Evolutionary conservation across 2,329 filamentous ascomycete species (phyloP).

Genomic region (Apiospora malaysiana): DNA sequence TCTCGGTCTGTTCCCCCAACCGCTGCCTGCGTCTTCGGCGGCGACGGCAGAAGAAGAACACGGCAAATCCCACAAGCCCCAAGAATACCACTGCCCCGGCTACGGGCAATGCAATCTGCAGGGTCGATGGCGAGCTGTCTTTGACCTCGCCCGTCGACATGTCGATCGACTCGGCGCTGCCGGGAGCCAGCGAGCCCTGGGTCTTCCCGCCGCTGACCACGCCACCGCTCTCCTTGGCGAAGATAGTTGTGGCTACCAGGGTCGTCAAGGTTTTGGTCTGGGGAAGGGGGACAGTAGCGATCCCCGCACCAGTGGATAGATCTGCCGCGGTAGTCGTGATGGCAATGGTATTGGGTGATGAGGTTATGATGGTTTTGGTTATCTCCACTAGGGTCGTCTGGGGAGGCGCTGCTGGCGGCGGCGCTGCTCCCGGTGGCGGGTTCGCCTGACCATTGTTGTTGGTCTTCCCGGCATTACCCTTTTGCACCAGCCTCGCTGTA

Average conservation of each 20-base stretch:
- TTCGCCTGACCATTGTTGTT: not conserved
- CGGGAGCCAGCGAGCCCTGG: not conserved
- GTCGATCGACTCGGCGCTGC: not conserved
- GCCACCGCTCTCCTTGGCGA: not conserved
- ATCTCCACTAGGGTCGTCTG: not conserved
- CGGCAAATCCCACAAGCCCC: not conserved
- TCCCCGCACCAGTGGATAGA: not conserved
- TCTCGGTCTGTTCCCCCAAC: not conserved
- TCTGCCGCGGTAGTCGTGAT: not conserved
- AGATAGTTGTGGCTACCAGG: not conserved
- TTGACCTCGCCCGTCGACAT: not conserved
- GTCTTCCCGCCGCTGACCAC: not conserved
- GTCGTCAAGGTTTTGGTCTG: not conserved
- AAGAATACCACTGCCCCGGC: not conserved
- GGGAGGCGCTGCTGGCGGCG: not conserved
- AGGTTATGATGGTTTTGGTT: not conserved
- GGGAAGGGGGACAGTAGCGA: not conserved
- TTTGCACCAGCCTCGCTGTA: not conserved
- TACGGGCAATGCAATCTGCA: not conserved
- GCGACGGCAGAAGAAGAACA: slow-evolving; percentile 12
- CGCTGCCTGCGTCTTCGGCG: not conserved
- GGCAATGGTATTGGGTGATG: not conserved
- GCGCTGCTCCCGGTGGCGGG: not conserved
- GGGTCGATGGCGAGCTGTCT: not conserved
- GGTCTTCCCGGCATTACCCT: not conserved